Base-by-base conservation (phyloP, 2,329 filamentous ascomycete species). In the Xylaria sp. region DNA sequence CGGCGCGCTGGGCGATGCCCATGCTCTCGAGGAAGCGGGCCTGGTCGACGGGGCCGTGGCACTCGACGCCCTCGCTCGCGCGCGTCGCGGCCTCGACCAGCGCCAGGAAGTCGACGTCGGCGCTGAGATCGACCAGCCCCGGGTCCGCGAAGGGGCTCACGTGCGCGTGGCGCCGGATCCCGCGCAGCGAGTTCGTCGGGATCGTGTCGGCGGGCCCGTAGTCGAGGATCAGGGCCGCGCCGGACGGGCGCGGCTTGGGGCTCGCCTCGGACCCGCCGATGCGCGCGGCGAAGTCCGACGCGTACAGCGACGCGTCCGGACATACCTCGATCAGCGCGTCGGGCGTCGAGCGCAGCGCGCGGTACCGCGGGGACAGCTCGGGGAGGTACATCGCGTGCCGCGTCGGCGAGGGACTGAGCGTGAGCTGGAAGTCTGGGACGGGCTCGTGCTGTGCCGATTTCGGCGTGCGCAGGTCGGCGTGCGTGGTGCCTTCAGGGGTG, bases 221-320 rank as follows among this genome's bases (percentile, higher is more conserved):
- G 79, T 99, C 95, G 46, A 99, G 87, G 69, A 99, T 92, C n/a
- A 99, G 82, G 0, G 94, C 95, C 8, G 93, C 95, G 51, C 95
- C 95, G 0, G 88, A 89, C 1, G 93, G 87, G 0, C 73, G 74
- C 0, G 80, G 68, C 72, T 92, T 93, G 0, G 82, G 79, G 5
- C 81, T 67, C 38, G 80, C 68, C 1, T 77, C 60, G 0, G 85
- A 81, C 53, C 92, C 92, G 54, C 94, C 94, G 71, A 99, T 96
- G 56, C 92, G 88, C 11, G 84, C 78, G 5, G 95, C 92, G 74
- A 99, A 92, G 73, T 96, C 91, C 44, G 88, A 82, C 1, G 89
- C 87, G 76, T 93, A 95, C 37, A 91, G 84, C 25, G 90, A 87
- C 1, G 90, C 90, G 74, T 98, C 94, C 0, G 95, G 95, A 46